phyloP scores from a whole-genome alignment of 164 flowering plant species.

The Vitis rotundifolia region DNA sequence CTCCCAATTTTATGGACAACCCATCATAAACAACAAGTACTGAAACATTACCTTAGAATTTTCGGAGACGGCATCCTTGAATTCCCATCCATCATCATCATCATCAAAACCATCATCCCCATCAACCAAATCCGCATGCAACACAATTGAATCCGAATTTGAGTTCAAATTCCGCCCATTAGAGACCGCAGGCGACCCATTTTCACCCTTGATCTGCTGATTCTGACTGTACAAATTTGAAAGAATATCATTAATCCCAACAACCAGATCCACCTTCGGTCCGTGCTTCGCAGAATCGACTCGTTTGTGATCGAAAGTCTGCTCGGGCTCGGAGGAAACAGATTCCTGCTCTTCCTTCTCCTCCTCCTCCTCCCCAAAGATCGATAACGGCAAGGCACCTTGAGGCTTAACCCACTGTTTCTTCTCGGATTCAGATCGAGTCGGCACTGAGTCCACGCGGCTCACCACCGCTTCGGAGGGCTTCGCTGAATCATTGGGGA shows the following conservation, averaged over 20 bases:
- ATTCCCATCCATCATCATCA: slow-evolving; percentile 61
- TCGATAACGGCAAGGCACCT: slow-evolving; percentile 66
- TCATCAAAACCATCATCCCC: slow-evolving; percentile 25
- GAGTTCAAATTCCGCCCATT: neutral
- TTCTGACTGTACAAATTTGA: slow-evolving; percentile 35
- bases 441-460: slow-evolving; percentile 6
- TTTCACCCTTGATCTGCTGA: slow-evolving; percentile 26
- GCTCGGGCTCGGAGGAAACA: slow-evolving; percentile 3
- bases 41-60: slow-evolving; percentile 26
- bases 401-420: slow-evolving; percentile 39
- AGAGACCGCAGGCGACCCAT: slow-evolving; percentile 4
- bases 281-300: slow-evolving; percentile 17
- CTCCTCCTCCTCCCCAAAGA: slow-evolving; percentile 51
- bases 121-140: slow-evolving; percentile 8
- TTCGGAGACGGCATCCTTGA: slow-evolving; percentile 40
- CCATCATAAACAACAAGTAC: neutral
- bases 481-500: slow-evolving; percentile 4
- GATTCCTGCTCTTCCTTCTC: slow-evolving; percentile 30
- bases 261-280: slow-evolving; percentile 15
- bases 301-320: slow-evolving; percentile 7
- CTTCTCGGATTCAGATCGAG: neutral
- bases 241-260: slow-evolving; percentile 43
- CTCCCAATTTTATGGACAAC: too few species aligned
- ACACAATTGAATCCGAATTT: slow-evolving; percentile 15
- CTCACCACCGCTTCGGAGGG: slow-evolving; percentile 3